These are phyloP conservation scores for Neurospora pannonica DNA, from an alignment of 495 filamentous ascomycete genomes.

Conservation along the genomic window DNA sequence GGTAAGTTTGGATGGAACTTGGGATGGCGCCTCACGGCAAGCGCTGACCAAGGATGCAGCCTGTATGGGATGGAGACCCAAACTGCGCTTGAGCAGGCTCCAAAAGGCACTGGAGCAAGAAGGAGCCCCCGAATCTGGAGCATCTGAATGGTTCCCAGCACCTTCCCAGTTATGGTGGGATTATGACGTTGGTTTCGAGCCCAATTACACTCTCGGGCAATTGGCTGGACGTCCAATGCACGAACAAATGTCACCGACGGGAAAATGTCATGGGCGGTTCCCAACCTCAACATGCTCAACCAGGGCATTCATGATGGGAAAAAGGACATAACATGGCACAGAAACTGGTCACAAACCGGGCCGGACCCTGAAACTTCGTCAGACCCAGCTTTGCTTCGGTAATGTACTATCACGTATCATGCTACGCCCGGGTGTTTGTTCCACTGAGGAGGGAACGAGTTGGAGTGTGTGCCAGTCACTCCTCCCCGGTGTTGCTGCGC, in stretches of 20 bases:
- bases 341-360: constrained; percentile 4
- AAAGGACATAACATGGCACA: constrained; percentile 6
- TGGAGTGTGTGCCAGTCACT: not conserved
- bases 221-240: constrained; percentile 13
- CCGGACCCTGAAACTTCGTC: constrained; percentile 31
- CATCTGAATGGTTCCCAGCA: not conserved
- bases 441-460: not conserved
- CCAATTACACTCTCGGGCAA: constrained; percentile 19
- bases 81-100: not conserved
- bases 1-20: not conserved
- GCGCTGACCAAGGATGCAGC: not conserved
- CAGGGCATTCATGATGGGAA: not conserved
- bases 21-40: not conserved
- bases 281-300: not conserved
- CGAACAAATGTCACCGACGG: not conserved
- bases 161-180: constrained; percentile 23
- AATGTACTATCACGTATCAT: not conserved
- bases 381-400: constrained; percentile 5
- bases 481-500: not conserved
- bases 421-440: not conserved
- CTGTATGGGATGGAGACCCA: not conserved
- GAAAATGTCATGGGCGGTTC: not conserved
- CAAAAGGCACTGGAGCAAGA: not conserved
- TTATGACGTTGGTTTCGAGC: constrained; percentile 38
- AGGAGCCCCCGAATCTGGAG: not conserved